Evolutionary conservation across 2,329 filamentous ascomycete genomes (phyloP).

Genomic region (Paraphaeosphaeria minitans): DNA sequence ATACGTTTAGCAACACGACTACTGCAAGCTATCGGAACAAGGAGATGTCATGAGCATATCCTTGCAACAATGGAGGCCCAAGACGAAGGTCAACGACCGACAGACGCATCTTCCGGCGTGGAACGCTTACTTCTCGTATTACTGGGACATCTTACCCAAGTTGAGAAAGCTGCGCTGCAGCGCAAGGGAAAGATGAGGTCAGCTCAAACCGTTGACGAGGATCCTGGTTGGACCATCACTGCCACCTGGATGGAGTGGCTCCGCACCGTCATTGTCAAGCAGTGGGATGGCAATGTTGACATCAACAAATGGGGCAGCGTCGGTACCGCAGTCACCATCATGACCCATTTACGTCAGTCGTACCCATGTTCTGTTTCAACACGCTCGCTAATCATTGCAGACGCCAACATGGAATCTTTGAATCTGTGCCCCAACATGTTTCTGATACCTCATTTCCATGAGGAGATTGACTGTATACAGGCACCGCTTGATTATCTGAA

Average conservation of each 20-base stretch:
- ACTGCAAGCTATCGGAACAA: constrained; percentile 55
- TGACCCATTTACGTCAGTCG: constrained; percentile 68
- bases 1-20: constrained; percentile 57
- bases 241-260: constrained; percentile 68
- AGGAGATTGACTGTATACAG: constrained; percentile 74
- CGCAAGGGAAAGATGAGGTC: constrained; percentile 28
- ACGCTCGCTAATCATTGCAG: constrained; percentile 26
- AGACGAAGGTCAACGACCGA: not conserved
- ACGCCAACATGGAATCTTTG: constrained; percentile 24
- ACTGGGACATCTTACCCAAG: constrained; percentile 30
- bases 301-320: constrained; percentile 73
- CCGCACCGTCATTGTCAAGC: constrained; percentile 72
- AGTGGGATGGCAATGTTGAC: constrained; percentile 79
- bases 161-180: constrained; percentile 28
- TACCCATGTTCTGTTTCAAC: not conserved
- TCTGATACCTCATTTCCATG: constrained; percentile 74
- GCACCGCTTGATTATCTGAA: constrained; percentile 72
- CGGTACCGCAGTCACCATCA: constrained; percentile 76
- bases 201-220: constrained; percentile 19
- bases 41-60: constrained; percentile 57
- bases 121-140: constrained; percentile 25
- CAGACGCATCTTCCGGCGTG: not conserved
- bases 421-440: constrained; percentile 69
- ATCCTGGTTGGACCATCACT: constrained; percentile 45
- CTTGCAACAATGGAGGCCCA: constrained; percentile 36